A percentile compares a stretch with the other conserved stretches of the same genome.
Evolutionary conservation across 345 rosid species (phyloP).

Genomic region (Orychophragmus violaceus): DNA sequence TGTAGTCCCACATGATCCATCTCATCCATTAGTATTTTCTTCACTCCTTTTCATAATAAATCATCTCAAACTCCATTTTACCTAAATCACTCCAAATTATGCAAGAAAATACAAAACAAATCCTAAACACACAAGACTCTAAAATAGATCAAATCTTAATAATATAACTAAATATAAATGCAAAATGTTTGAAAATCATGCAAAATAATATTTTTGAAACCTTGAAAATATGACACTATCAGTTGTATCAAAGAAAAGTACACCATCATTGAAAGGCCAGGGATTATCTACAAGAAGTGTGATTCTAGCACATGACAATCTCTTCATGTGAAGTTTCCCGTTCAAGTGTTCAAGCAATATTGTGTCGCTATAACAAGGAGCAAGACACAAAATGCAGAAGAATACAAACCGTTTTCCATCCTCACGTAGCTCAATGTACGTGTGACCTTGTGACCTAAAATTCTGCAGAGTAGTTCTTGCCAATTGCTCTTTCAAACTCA

Average conservation of each 20-base stretch:
- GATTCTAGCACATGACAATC: conserved; percentile 59
- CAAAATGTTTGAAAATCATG: no score
- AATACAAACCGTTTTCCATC: conserved; percentile 69
- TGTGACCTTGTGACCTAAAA: conserved; percentile 66
- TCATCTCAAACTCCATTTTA: no score
- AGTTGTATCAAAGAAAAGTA: conserved; percentile 75
- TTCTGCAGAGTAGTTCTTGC: conserved; percentile 59
- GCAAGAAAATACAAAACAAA: no score
- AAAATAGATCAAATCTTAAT: no score
- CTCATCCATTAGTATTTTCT: no score
- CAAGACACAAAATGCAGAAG: conserved; percentile 84
- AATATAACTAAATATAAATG: no score
- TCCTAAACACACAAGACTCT: no score
- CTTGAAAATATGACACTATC: no score
- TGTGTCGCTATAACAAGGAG: conserved; percentile 72
- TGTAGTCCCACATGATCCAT: no score
- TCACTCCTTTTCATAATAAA: no score
- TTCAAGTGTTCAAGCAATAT: conserved; percentile 71
- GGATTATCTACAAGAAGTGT: conserved; percentile 73
- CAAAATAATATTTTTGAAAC: no score
- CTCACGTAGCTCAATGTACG: conserved; percentile 71
- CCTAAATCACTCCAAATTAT: no score
- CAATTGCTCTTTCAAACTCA: conserved; percentile 57
- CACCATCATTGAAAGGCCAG: conserved; percentile 89
- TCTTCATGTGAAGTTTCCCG: conserved; percentile 69